Percentiles rank a stretch among this genome's conserved stretches.
Evolutionary conservation across 2,329 filamentous ascomycete genomes (phyloP).

Genomic region (Talaromyces sp.): DNA sequence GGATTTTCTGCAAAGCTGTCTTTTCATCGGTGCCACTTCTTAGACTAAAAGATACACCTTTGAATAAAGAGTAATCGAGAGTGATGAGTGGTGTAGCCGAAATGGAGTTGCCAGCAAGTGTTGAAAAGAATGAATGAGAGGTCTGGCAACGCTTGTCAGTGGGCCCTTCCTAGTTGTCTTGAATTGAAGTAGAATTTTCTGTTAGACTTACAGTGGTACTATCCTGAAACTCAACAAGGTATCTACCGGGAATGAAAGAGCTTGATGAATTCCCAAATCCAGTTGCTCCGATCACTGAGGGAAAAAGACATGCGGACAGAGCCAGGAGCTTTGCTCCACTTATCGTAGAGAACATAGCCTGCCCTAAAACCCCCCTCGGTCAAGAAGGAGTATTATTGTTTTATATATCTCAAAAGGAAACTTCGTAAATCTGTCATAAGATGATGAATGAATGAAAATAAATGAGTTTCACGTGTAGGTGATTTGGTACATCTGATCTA

Average conservation of each 20-base stretch:
- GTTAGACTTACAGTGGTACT: not conserved
- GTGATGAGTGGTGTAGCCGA: slow-evolving; percentile 10
- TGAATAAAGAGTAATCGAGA: slow-evolving; percentile 15
- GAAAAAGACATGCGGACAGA: slow-evolving; percentile 6
- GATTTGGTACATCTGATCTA: not conserved
- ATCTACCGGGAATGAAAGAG: slow-evolving; percentile 11
- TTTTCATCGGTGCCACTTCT: slow-evolving; percentile 2
- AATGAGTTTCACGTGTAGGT: not conserved
- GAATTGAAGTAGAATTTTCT: not conserved
- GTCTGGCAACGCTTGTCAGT: not conserved
- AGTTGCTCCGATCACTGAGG: slow-evolving; percentile 1
- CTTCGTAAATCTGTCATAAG: not conserved
- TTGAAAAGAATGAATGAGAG: slow-evolving; percentile 14
- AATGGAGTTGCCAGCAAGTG: slow-evolving; percentile 15
- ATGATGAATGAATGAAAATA: not conserved
- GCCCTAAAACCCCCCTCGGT: not conserved
- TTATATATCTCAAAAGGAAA: not conserved
- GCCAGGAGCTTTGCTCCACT: slow-evolving; percentile 1
- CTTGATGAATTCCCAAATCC: not conserved
- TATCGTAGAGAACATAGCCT: not conserved
- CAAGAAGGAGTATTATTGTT: not conserved
- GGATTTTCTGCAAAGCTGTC: slow-evolving; percentile 3
- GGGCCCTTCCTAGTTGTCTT: not conserved
- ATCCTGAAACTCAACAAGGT: slow-evolving; percentile 14
- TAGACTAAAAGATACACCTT: slow-evolving; percentile 12